phyloP scores from a whole-genome alignment of 83 land plant species.

The Isoetes engelmannii region DNA sequence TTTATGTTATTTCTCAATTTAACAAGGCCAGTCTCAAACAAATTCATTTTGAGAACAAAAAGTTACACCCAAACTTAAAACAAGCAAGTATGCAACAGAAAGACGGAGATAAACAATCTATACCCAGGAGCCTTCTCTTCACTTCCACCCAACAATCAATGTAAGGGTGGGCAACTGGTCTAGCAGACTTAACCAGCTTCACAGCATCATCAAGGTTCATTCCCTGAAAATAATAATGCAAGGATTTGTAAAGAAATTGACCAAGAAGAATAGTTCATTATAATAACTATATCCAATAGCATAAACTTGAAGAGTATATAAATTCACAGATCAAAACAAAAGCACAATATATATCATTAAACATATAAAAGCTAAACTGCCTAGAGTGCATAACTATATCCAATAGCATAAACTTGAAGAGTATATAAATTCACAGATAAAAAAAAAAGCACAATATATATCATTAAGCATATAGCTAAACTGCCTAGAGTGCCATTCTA shows the following conservation, averaged over 20 bases:
- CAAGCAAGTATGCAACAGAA: slow-evolving; percentile 1
- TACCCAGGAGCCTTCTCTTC: slow-evolving; percentile 21
- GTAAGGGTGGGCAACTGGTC: slow-evolving; percentile 24
- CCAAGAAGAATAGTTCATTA: no score
- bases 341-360: neutral
- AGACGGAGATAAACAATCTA: neutral
- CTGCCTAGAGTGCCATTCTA: neutral
- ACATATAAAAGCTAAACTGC: neutral
- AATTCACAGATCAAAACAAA: no score
- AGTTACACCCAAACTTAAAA: neutral
- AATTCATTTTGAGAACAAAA: neutral
- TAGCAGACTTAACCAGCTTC: slow-evolving; percentile 17
- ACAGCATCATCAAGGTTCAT: slow-evolving; percentile 30
- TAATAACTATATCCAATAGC: no score
- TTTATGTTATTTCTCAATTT: neutral
- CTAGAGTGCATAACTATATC: no score
- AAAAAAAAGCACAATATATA: neutral
- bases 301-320: no score
- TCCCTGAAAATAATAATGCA: neutral
- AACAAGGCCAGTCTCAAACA: neutral
- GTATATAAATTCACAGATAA: no score
- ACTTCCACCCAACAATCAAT: slow-evolving; percentile 29
- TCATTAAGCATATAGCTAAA: neutral
- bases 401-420: no score
- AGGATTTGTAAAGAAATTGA: no score